Conservation (phyloP, 2,329 filamentous ascomycete genomes). For the Clonostachys rhizophaga region DNA sequence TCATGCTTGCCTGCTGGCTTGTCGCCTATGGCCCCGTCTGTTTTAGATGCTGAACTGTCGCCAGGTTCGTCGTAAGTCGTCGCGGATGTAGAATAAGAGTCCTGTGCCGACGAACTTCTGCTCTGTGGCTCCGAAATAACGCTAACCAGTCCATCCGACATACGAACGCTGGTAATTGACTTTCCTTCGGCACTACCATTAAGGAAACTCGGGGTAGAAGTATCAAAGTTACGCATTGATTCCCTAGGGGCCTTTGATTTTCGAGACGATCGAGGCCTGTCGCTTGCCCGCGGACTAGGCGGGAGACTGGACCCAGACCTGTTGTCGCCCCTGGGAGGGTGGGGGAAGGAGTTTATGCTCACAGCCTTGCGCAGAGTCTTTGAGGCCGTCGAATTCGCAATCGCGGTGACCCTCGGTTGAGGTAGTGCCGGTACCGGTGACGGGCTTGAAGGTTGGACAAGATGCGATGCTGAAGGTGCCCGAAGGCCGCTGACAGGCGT, state of each 20-base stretch:
- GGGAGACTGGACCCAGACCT: slow-evolving; percentile 54
- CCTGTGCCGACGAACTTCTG: slow-evolving; percentile 85
- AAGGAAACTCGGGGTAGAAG: slow-evolving; percentile 65
- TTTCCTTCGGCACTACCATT: slow-evolving; percentile 77
- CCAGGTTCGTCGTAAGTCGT: slow-evolving; percentile 81
- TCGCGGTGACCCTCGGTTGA: slow-evolving; percentile 49
- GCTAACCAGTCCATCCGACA: slow-evolving; percentile 72
- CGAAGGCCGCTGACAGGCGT: slow-evolving; percentile 55
- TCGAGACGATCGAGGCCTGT: slow-evolving; percentile 38
- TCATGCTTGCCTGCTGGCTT: slow-evolving; percentile 57
- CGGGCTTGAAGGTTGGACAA: slow-evolving; percentile 45
- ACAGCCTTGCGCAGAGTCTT: slow-evolving; percentile 80
- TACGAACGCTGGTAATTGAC: slow-evolving; percentile 61
- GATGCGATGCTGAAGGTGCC: slow-evolving; percentile 49
- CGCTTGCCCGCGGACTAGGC: slow-evolving; percentile 53
- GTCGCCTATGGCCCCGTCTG: slow-evolving; percentile 23
- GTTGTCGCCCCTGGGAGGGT: slow-evolving; percentile 69
- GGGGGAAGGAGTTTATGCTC: slow-evolving; percentile 91
- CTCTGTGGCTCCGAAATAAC: slow-evolving; percentile 82
- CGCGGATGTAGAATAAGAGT: slow-evolving; percentile 85
- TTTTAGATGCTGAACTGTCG: slow-evolving; percentile 40
- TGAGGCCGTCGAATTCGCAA: slow-evolving; percentile 36
- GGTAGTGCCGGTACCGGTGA: slow-evolving; percentile 49
- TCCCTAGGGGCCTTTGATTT: slow-evolving; percentile 54
- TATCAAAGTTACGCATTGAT: slow-evolving; percentile 42